These are phyloP conservation scores for Gymnopilus junonius DNA, from an alignment of 768 basidiomycete species.

Conservation along the genomic window DNA sequence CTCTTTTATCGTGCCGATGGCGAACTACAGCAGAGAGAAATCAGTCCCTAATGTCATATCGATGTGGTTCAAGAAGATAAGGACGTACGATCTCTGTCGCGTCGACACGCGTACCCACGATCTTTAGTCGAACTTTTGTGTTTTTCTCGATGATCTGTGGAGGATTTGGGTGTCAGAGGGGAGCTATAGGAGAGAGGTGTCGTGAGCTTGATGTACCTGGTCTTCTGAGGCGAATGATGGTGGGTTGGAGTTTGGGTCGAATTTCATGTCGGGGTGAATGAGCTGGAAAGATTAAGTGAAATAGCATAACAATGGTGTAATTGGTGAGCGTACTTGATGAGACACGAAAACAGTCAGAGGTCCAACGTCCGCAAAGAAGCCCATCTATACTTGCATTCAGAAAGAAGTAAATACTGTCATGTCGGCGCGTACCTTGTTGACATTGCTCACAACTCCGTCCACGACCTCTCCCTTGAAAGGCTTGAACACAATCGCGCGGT, in stretches of 20 bases:
- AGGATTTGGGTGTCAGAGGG: not conserved
- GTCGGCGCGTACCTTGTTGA: constrained; percentile 77
- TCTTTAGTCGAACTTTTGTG: constrained; percentile 89
- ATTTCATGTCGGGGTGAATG: constrained; percentile 92
- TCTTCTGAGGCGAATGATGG: constrained; percentile 94
- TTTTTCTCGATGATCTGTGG: constrained; percentile 90
- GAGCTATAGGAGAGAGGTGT: not conserved
- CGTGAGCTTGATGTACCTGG: constrained; percentile 53
- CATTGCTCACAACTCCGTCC: constrained; percentile 93
- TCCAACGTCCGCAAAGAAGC: constrained; percentile 97
- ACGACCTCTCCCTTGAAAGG: constrained; percentile 99
- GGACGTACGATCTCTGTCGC: constrained; percentile 92
- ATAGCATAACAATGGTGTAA: not conserved
- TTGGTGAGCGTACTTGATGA: constrained; percentile 70
- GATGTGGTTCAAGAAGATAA: not conserved
- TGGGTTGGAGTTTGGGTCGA: constrained; percentile 96
- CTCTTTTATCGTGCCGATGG: constrained; percentile 98
- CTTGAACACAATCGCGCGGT: constrained; percentile 97
- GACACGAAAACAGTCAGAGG: constrained; percentile 95
- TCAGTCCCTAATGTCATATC: not conserved
- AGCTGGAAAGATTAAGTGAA: constrained; percentile 52
- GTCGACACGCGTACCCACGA: constrained; percentile 98
- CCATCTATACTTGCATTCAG: constrained; percentile 67
- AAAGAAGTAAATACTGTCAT: not conserved
- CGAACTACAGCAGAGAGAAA: constrained; percentile 63